Conservation (phyloP, 345 rosid genomes). For the Arabidopsis thaliana region TAIR10.1 NC_003075.7:10318501-10319000, state of each 20-base stretch:
- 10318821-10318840: conserved; percentile 63
- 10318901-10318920: conserved; percentile 82
- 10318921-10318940: conserved; percentile 79
- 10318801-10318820: conserved; percentile 48
- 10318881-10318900: conserved; percentile 71
- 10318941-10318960: conserved; percentile 71
- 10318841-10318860: conserved; percentile 90
- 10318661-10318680: conserved; percentile 95
- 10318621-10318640: conserved; percentile 83
- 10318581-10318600: conserved; percentile 82
- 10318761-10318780: background rate
- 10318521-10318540: conserved; percentile 84
- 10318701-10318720: conserved; percentile 85
- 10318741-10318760: conserved; percentile 26
- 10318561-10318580: conserved; percentile 83
- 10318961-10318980: conserved; percentile 13
- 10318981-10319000: too few species aligned
- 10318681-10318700: conserved; percentile 95
- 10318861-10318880: conserved; percentile 86
- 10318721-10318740: conserved; percentile 80
- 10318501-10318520: conserved; percentile 94
- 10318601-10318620: conserved; percentile 67
- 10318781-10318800: conserved; percentile 4
- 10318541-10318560: conserved; percentile 70
- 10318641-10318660: conserved; percentile 93